Evolutionary conservation across 768 basidiomycete species (phyloP).

Genomic region (Kondoa malvinella): DNA sequence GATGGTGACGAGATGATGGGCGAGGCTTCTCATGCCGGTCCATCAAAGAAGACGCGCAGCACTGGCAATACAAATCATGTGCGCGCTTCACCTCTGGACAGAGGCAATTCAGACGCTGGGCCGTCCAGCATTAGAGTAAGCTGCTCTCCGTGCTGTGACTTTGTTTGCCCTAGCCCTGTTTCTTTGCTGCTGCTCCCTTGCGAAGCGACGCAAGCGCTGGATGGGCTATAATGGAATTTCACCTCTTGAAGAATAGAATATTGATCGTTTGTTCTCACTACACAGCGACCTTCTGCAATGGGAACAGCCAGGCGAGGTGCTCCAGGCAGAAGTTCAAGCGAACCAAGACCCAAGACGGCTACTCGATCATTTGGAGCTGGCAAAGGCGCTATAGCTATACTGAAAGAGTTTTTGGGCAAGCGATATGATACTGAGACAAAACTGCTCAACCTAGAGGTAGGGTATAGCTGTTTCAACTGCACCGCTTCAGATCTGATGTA

Average conservation of each 20-base stretch:
- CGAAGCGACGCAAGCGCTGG: too few relatives aligned
- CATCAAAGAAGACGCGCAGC: background rate
- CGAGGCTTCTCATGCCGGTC: background rate
- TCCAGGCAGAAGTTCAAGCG: background rate
- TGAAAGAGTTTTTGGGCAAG: slow-evolving; percentile 55
- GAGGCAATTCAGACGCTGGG: background rate
- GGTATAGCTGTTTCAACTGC: slow-evolving; percentile 30
- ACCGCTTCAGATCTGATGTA: too few relatives aligned
- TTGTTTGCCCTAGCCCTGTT: background rate
- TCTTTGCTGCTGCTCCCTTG: background rate
- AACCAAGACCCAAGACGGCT: background rate
- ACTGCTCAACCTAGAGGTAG: slow-evolving; percentile 70
- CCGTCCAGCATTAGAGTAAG: background rate
- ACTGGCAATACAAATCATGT: background rate
- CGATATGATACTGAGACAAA: slow-evolving; percentile 53
- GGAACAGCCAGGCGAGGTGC: background rate
- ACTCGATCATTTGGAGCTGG: background rate
- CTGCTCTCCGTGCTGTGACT: background rate
- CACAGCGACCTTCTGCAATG: background rate
- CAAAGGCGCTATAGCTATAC: slow-evolving; percentile 40
- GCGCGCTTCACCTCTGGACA: background rate
- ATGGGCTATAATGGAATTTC: too few relatives aligned
- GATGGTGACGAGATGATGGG: background rate
- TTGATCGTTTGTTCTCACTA: too few relatives aligned
- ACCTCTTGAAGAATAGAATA: too few relatives aligned